phyloP scores from a whole-genome alignment of 345 rosid genomes.

The Clausena lansium region DNA sequence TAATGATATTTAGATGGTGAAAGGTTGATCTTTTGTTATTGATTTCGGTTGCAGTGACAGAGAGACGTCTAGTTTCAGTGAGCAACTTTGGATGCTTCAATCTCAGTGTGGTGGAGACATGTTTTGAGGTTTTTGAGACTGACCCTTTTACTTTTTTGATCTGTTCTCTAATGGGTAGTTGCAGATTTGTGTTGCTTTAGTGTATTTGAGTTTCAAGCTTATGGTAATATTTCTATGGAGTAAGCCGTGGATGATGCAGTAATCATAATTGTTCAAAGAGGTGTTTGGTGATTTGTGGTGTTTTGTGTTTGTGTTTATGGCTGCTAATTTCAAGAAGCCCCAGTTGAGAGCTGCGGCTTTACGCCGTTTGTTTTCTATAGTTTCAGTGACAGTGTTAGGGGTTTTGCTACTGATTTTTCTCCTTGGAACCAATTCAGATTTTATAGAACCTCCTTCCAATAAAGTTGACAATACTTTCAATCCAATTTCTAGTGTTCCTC shows the following conservation, averaged over 20 bases:
- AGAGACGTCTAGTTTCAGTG: neutral
- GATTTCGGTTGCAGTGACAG: constrained; percentile 2
- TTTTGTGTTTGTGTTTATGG: constrained; percentile 44
- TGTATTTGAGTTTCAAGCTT: constrained; percentile 18
- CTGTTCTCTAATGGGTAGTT: constrained; percentile 26
- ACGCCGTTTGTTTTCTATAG: constrained; percentile 50
- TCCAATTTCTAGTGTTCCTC: constrained; percentile 17
- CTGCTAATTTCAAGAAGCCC: constrained; percentile 51
- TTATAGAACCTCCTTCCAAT: constrained; percentile 24
- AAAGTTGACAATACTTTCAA: constrained; percentile 30
- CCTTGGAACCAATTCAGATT: constrained; percentile 38
- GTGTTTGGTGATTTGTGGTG: constrained; percentile 13
- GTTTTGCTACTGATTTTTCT: constrained; percentile 51
- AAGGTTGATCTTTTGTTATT: neutral
- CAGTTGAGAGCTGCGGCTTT: constrained; percentile 48
- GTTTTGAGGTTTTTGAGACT: constrained; percentile 30
- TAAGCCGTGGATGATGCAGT: neutral
- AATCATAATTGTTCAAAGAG: neutral
- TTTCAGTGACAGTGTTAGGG: constrained; percentile 49
- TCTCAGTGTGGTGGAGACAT: constrained; percentile 1
- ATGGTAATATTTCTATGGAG: neutral
- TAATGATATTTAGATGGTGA: neutral
- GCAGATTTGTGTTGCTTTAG: constrained; percentile 8
- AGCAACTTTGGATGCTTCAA: constrained; percentile 10
- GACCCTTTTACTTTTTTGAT: constrained; percentile 20